Evolutionary conservation across 179 eudicot genomes (phyloP).

Genomic region (Camellia oleifera): DNA sequence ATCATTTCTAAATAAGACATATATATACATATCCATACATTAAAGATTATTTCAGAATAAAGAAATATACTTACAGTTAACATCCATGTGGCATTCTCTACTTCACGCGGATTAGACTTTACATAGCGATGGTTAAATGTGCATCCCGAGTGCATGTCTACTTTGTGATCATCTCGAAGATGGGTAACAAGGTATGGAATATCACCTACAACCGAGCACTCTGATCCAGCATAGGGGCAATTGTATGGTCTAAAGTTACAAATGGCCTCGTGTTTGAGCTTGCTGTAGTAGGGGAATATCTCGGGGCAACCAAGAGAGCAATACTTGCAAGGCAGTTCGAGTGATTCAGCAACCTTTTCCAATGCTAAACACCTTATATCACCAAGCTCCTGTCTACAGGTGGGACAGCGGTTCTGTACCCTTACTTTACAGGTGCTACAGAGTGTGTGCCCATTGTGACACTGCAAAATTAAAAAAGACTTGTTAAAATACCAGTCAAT

Average conservation of each 20-base stretch:
- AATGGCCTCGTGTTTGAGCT: constrained; percentile 57
- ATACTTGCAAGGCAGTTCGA: constrained; percentile 73
- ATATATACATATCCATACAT: background rate
- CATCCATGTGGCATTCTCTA: constrained; percentile 81
- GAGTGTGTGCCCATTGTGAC: constrained; percentile 74
- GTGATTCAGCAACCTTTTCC: constrained; percentile 69
- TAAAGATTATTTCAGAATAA: background rate
- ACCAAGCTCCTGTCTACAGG: constrained; percentile 72
- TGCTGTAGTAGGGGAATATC: constrained; percentile 72
- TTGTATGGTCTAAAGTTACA: constrained; percentile 74
- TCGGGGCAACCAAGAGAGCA: constrained; percentile 64
- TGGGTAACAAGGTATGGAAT: constrained; percentile 60
- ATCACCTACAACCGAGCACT: constrained; percentile 62
- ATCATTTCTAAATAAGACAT: background rate
- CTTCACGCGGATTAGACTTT: constrained; percentile 77
- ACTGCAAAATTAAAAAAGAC: constrained; percentile 34
- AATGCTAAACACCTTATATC: constrained; percentile 73
- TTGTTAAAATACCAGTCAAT: background rate
- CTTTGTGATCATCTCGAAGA: constrained; percentile 64
- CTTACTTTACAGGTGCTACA: constrained; percentile 68
- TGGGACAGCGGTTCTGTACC: constrained; percentile 74
- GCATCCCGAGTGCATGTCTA: constrained; percentile 75
- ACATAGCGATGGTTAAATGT: constrained; percentile 81
- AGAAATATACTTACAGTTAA: constrained; percentile 49
- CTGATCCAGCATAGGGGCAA: constrained; percentile 81